Evolutionary conservation across 1,284 basidiomycete genomes (phyloP), one percentile per base, ranked within the genome.

Genomic region (Marasmius oreades): DNA sequence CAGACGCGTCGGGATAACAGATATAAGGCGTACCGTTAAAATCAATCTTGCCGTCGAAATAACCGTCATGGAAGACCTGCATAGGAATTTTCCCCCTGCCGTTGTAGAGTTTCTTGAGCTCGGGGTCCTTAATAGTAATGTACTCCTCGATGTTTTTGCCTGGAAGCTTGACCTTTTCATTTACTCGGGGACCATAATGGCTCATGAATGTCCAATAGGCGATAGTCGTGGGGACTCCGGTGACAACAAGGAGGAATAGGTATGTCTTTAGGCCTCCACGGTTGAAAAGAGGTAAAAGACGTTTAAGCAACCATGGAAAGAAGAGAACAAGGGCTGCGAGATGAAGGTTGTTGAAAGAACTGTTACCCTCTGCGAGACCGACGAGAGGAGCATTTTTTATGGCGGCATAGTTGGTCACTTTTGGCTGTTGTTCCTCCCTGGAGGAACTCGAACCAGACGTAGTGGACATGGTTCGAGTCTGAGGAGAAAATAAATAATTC

Each of bases 51-150:
- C 89, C 89, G 59, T 96, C 95, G 74, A 99, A 98, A 78, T 92
- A 99, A 61, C 93, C 92, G 77, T 99, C 97, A 71, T 99, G 90
- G 81, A 98, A 97, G 62, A 92, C 76, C 76, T 99, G 95, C 88
- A 98, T 97, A 51, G 95, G 95, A 62, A 99, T 98, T 76, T 98
- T 98, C 70, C 89, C 87, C 71, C 84, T 85, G 63, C 84, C 85
- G 52, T 85, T 74, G 77, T 95, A 98, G 64, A 87, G 80, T 26
- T 79, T 77, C 75, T 85, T 90, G 67, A 99, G 80, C 60, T 86
- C 86, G 1, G 77, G 72, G 76, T 98, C 94, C 64, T 93, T 88
- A 76, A 98, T 90, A 55, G 86, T 89, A 69, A 99, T 90, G 72
- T 99, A 99, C 65, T 90, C 83, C 66, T 91, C 88, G 61, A 97